Base-by-base conservation (phyloP, 371 early-diverging fungal species). In the Syncephalis fuscata region DNA sequence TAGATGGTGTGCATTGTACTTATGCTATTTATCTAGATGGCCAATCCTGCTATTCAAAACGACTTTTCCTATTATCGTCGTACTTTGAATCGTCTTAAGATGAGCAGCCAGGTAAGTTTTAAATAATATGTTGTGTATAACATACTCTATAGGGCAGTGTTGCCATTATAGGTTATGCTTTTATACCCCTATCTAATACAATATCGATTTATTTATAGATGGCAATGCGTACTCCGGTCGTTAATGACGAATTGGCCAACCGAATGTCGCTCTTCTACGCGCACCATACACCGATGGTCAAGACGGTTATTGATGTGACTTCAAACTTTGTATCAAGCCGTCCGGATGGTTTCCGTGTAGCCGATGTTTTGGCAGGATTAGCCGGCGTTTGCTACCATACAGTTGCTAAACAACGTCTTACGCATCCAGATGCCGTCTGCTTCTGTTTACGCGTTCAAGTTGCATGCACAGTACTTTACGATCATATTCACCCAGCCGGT, bases 31-130 rank as follows among this genome's bases (percentile, higher is more conserved):
- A 19, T 51, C 37, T 67, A 89, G 89, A 85, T 88, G 84, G 70
- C 68, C 52, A 89, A 83, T 53, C 85, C 92, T 32, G 80, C 83
- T 51, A 78, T 92, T 49, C 92, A 92, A 60, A 95, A 95, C 67
- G 93, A 95, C 60, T 88, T 95, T 54, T 86, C 91, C 19, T 95
- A 88, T 58, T 95, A 95, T 65, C 82, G 93, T 39, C 78, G 95
- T 48, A 83, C 89, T 49, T 66, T 89, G 21, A 78, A 76, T 22
- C 80, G 86, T 44, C 82, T 84, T 54, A 61, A 73, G 48, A 73
- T 72, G 57, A 58, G 65, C 40, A 61, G 66, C 47, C 70, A 76
- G 53, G 67, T 61, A 52, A 37, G 57, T 56, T 21, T 19, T 9
- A 3, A 21, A 10, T 17, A 15, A 10, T 11, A 11, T 15, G 25